A percentile compares a stretch with the other conserved stretches of the same genome.
Conservation (phyloP, 345 rosid species). For the Syzygium grande region DNA sequence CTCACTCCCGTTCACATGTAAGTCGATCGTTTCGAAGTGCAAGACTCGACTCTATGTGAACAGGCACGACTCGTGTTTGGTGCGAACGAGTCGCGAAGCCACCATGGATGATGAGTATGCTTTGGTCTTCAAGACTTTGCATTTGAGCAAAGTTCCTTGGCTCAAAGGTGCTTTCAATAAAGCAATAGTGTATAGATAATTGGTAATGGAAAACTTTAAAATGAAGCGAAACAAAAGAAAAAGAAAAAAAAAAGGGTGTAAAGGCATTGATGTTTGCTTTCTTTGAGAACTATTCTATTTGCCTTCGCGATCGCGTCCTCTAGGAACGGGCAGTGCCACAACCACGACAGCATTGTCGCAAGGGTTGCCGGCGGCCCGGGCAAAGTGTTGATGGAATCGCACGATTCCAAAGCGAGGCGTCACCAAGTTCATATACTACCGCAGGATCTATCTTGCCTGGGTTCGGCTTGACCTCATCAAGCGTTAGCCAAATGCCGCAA, state of each 20-base stretch:
- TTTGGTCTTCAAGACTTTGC: neutral
- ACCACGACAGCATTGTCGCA: neutral
- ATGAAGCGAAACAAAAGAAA: neutral
- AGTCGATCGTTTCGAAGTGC: too few relatives aligned
- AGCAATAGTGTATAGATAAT: neutral
- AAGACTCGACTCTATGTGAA: neutral
- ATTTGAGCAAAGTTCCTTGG: neutral
- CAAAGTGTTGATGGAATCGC: neutral
- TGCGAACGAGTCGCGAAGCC: neutral
- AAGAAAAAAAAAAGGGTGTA: too few relatives aligned
- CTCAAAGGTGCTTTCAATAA: neutral
- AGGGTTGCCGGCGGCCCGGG: neutral
- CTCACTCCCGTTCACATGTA: too few relatives aligned
- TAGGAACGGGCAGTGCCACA: accelerated
- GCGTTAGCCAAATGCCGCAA: too few relatives aligned
- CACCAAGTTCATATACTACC: neutral
- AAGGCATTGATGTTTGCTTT: too few relatives aligned
- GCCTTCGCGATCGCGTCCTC: too few relatives aligned
- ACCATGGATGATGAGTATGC: neutral
- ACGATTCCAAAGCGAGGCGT: neutral
- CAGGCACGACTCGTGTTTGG: accelerated
- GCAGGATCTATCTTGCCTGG: neutral
- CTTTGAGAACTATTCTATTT: too few relatives aligned
- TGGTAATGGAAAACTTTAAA: too few relatives aligned
- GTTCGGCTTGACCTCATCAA: neutral